Conservation (phyloP, 768 basidiomycete genomes). For the Calocybe cyanea region DNA sequence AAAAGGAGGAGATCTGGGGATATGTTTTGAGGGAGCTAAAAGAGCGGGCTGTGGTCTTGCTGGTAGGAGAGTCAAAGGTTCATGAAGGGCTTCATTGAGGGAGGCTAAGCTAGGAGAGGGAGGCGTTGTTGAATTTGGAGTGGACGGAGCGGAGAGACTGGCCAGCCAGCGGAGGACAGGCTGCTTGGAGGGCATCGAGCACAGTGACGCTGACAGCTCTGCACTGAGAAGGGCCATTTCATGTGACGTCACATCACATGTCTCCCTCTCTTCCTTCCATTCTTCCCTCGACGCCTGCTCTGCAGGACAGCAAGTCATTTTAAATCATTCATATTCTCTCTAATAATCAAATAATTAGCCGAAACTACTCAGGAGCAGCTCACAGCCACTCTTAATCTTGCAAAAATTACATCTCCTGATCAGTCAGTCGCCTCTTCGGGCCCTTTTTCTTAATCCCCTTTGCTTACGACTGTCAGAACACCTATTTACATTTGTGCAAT, state of each 20-base stretch:
- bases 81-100: slow-evolving; percentile 43
- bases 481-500: slow-evolving; percentile 79
- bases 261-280: slow-evolving; percentile 37
- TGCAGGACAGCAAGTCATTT: slow-evolving; percentile 43
- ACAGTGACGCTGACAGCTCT: slow-evolving; percentile 6
- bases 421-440: slow-evolving; percentile 38
- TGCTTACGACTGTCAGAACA: slow-evolving; percentile 42
- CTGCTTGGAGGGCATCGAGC: slow-evolving; percentile 13
- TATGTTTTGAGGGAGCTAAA: slow-evolving; percentile 18
- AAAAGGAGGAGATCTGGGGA: slow-evolving; percentile 45
- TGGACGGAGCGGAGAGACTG: slow-evolving; percentile 21
- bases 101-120: slow-evolving; percentile 37
- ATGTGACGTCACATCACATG: slow-evolving; percentile 29
- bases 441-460: neutral
- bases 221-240: neutral
- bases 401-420: slow-evolving; percentile 58
- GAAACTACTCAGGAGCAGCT: slow-evolving; percentile 55
- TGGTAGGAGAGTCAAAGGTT: slow-evolving; percentile 30
- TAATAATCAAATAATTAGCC: slow-evolving; percentile 31
- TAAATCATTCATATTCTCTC: neutral
- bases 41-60: slow-evolving; percentile 39
- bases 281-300: slow-evolving; percentile 46
- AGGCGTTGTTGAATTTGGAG: slow-evolving; percentile 29
- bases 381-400: slow-evolving; percentile 38
- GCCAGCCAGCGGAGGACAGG: slow-evolving; percentile 47